Conservation (phyloP, 2,329 filamentous ascomycete species). For the Epichloe scottii region DNA sequence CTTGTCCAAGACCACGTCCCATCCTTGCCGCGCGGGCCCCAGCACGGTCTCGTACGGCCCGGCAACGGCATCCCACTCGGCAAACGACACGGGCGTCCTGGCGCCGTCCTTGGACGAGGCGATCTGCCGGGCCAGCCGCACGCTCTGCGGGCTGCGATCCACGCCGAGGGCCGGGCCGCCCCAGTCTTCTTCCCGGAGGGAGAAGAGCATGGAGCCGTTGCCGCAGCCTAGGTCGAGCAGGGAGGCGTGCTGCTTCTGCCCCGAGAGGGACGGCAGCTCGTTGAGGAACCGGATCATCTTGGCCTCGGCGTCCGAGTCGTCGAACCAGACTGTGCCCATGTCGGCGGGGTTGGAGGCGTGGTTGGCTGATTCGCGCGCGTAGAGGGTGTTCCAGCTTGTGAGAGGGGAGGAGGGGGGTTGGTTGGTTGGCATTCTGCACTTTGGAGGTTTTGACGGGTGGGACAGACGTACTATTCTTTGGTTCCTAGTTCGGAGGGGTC, state of each 20-base stretch:
- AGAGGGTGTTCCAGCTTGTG: constrained; percentile 69
- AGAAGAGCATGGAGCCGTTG: constrained; percentile 83
- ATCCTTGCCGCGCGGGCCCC: constrained; percentile 36
- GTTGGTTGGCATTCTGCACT: background rate
- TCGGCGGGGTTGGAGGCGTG: constrained; percentile 60
- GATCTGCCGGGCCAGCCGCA: constrained; percentile 61
- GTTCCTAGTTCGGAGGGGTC: constrained; percentile 72
- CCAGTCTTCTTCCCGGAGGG: constrained; percentile 56
- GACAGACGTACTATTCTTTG: constrained; percentile 65
- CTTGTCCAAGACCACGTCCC: constrained; percentile 93
- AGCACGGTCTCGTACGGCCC: constrained; percentile 25
- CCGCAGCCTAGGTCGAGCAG: constrained; percentile 88
- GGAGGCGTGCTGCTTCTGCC: constrained; percentile 26
- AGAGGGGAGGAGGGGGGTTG: background rate
- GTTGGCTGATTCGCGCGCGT: constrained; percentile 59
- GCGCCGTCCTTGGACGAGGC: constrained; percentile 20
- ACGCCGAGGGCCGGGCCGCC: constrained; percentile 64
- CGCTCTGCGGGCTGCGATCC: constrained; percentile 69
- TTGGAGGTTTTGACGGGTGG: constrained; percentile 5
- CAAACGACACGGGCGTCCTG: constrained; percentile 27
- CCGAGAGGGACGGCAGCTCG: constrained; percentile 4
- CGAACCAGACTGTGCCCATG: constrained; percentile 91
- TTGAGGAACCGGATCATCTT: constrained; percentile 48
- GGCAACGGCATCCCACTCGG: constrained; percentile 51
- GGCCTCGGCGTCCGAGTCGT: constrained; percentile 76